Conservation (phyloP, 2,329 filamentous ascomycete species). For the Xylariaceae sp. region DNA sequence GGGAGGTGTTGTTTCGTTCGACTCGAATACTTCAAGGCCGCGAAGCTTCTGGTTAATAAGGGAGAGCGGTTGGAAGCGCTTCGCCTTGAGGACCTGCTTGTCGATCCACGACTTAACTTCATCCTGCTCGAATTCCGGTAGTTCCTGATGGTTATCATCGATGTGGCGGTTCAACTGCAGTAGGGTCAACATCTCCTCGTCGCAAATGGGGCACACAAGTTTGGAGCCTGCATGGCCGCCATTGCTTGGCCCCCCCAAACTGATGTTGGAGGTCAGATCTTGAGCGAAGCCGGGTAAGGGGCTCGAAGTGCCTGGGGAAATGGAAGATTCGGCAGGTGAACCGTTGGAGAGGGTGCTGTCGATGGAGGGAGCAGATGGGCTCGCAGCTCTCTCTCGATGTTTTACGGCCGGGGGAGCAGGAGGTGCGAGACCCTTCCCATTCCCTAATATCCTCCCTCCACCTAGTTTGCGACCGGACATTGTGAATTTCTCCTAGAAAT, state of each 20-base stretch:
- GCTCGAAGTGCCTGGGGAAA: slow-evolving; percentile 45
- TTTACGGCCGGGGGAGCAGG: slow-evolving; percentile 48
- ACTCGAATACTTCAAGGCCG: slow-evolving; percentile 90
- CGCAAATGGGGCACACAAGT: slow-evolving; percentile 96
- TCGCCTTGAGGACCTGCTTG: slow-evolving; percentile 90
- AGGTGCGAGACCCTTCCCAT: slow-evolving; percentile 78
- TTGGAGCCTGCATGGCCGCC: slow-evolving; percentile 62
- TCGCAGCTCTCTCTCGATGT: slow-evolving; percentile 46
- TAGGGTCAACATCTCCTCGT: slow-evolving; percentile 95
- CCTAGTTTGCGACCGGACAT: slow-evolving; percentile 90
- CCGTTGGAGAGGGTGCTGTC: slow-evolving; percentile 77
- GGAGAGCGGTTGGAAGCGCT: slow-evolving; percentile 88
- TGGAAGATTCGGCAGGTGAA: slow-evolving; percentile 59
- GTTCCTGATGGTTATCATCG: slow-evolving; percentile 87
- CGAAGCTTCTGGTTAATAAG: slow-evolving; percentile 93
- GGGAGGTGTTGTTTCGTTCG: slow-evolving; percentile 68
- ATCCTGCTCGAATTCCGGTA: slow-evolving; percentile 86
- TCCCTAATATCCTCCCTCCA: slow-evolving; percentile 89
- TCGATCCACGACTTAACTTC: slow-evolving; percentile 98
- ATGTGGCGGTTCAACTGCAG: slow-evolving; percentile 87
- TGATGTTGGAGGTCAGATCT: slow-evolving; percentile 81
- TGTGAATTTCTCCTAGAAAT: slow-evolving; percentile 33
- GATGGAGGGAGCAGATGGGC: slow-evolving; percentile 57
- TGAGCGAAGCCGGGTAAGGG: slow-evolving; percentile 72
- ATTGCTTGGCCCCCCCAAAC: slow-evolving; percentile 59